A percentile compares a stretch with the other conserved stretches of the same genome.
Conservation (phyloP, 805 yeast genomes). For the Kodamaea kaohsiungensis region DNA sequence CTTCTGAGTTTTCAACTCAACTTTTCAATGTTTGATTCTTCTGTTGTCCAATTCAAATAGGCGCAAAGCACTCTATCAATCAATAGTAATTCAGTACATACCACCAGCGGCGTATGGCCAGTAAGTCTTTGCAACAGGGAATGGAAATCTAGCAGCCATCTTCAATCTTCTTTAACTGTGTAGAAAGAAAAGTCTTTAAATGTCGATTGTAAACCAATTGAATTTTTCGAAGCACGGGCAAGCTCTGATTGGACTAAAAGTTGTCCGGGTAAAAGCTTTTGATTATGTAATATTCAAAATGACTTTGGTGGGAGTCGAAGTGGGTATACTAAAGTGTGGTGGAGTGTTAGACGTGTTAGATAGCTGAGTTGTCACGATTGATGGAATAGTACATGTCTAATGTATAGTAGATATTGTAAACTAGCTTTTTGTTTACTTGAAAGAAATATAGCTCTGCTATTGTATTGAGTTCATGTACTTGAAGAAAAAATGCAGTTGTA, state of each 20-base stretch:
- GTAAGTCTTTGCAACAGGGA: conserved; percentile 64
- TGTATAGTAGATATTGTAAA: no score
- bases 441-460: no score
- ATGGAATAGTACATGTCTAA: no score
- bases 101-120: conserved; percentile 93
- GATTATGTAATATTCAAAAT: not conserved
- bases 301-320: no score
- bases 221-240: conserved; percentile 6
- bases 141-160: conserved; percentile 45
- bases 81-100: conserved; percentile 34
- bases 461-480: no score
- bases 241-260: not conserved
- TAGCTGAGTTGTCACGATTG: no score
- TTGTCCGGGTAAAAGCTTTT: not conserved
- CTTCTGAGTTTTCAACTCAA: not conserved
- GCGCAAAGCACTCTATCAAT: not conserved
- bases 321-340: no score
- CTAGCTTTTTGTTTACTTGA: no score
- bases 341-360: no score
- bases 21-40: not conserved
- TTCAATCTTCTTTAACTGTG: conserved; percentile 6
- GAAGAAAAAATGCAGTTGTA: no score
- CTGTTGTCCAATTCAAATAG: not conserved
- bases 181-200: conserved; percentile 1
- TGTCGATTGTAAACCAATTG: conserved; percentile 2